Evolutionary conservation across 148 eudicot genomes (phyloP), one percentile per base, ranked within the genome.

Genomic region (Bassia scoparia): DNA sequence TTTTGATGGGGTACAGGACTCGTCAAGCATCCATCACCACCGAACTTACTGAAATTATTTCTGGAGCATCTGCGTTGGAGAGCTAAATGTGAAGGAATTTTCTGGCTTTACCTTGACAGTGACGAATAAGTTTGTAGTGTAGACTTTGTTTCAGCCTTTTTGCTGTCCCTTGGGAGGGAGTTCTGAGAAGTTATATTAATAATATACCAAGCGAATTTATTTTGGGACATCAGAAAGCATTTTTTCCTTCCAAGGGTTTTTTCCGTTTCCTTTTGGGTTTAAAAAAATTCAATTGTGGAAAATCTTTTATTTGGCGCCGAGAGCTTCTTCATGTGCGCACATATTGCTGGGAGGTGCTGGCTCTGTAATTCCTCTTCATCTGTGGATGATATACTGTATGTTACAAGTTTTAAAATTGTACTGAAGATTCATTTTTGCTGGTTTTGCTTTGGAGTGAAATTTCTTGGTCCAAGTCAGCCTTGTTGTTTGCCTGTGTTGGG

Each of bases 11-110:
- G 65, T 74, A 75, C 78, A 91, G 95, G 78, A 91, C 97, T 76
- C 97, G 97, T 76, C 97, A 91, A 91, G 97, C 97, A 78, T 84
- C 97, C 0, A 91, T 91, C 79, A 91, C 97, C 59, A 91, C 94
- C 1, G 97, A 91, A 52, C 88, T 91, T 70, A 89, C 63, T 44
- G 97, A 91, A 83, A 91, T 91, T 80, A 91, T 91, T 52, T 91
- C 97, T 71, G 95, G 97, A 84, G 97, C 97, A 72, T 91, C 95
- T 49, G 97, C 97, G 30, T 70, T 91, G 79, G 86, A 84, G 84
- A 85, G 85, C 43, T 89, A 79, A 80, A 78, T 55, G 60, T 60
- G 65, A 64, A 53, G 44, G 43, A 73, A 33, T 59, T 52, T 30
- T 70, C 38, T 37, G 59, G 71, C 44, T 80, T 55, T 23, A 61